Evolutionary conservation across 306 rosid genomes (phyloP).

Genomic region (Lupinus albus): DNA sequence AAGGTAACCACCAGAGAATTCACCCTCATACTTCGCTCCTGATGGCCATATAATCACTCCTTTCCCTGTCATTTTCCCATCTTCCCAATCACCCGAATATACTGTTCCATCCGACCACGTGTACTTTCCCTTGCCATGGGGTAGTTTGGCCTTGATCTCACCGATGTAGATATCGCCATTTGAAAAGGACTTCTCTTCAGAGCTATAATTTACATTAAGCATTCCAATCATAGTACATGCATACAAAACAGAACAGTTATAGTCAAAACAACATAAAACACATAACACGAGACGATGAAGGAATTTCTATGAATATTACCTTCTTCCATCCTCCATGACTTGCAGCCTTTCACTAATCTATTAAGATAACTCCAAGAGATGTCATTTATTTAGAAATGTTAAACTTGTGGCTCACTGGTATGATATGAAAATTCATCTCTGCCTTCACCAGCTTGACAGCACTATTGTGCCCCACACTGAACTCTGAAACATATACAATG

Average conservation of each 20-base stretch:
- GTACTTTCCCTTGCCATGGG: conserved; percentile 85
- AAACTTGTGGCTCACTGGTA: conserved; percentile 27
- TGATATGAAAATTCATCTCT: conserved; percentile 31
- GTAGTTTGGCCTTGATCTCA: conserved; percentile 55
- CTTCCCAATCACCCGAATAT: conserved; percentile 87
- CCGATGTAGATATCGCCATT: conserved; percentile 77
- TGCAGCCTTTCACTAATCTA: conserved; percentile 29
- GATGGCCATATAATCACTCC: conserved; percentile 73
- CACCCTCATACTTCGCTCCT: conserved; percentile 82
- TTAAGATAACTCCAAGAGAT: conserved; percentile 30
- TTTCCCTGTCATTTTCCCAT: conserved; percentile 81
- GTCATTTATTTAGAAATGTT: conserved; percentile 34
- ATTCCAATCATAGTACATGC: conserved; percentile 30
- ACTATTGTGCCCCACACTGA: conserved; percentile 12
- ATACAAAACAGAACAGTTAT: conserved; percentile 10
- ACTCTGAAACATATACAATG: conserved; percentile 40
- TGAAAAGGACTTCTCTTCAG: conserved; percentile 59
- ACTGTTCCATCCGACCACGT: conserved; percentile 78
- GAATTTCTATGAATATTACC: conserved; percentile 50
- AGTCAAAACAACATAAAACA: conserved; percentile 25
- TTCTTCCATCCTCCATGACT: conserved; percentile 57
- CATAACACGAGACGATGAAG: conserved; percentile 12
- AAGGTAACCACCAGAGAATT: conserved; percentile 78
- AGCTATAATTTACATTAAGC: conserved; percentile 44
- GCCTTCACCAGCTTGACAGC: conserved; percentile 35